Evolutionary conservation across 2,329 filamentous ascomycete species (phyloP).

Genomic region (Blastomyces percursus): DNA sequence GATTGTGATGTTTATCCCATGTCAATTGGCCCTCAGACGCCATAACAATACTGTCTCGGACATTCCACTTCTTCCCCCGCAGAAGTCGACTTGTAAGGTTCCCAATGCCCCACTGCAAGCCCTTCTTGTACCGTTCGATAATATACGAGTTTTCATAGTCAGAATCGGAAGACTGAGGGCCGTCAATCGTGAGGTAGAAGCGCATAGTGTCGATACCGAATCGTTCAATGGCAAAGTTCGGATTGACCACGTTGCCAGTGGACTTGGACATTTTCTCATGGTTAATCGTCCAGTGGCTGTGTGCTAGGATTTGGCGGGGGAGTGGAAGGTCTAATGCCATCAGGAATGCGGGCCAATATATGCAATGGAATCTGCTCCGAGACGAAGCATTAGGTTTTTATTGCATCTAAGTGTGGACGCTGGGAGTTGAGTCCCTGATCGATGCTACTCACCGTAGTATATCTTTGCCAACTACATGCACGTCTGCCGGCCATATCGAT

Average conservation of each 20-base stretch:
- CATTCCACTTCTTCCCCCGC: conserved; percentile 57
- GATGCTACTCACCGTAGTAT: conserved; percentile 54
- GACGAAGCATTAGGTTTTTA: not conserved
- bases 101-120: conserved; percentile 64
- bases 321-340: conserved; percentile 74
- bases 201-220: conserved; percentile 82
- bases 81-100: conserved; percentile 67
- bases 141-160: conserved; percentile 76
- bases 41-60: conserved; percentile 47
- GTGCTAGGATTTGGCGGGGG: conserved; percentile 70
- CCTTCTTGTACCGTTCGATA: conserved; percentile 65
- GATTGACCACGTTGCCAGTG: conserved; percentile 87
- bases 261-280: conserved; percentile 95
- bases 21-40: conserved; percentile 22
- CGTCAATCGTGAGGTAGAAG: conserved; percentile 76
- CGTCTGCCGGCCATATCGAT: conserved; percentile 74
- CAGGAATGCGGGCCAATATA: conserved; percentile 96
- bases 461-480: conserved; percentile 92
- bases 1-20: conserved; percentile 28
- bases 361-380: conserved; percentile 62
- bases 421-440: not conserved
- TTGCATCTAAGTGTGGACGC: not conserved
- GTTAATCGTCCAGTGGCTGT: conserved; percentile 92
- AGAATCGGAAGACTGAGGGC: conserved; percentile 64
- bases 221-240: conserved; percentile 78